Evolutionary conservation across 441 rosid species (phyloP).

Genomic region (Codiaeum variegatum): DNA sequence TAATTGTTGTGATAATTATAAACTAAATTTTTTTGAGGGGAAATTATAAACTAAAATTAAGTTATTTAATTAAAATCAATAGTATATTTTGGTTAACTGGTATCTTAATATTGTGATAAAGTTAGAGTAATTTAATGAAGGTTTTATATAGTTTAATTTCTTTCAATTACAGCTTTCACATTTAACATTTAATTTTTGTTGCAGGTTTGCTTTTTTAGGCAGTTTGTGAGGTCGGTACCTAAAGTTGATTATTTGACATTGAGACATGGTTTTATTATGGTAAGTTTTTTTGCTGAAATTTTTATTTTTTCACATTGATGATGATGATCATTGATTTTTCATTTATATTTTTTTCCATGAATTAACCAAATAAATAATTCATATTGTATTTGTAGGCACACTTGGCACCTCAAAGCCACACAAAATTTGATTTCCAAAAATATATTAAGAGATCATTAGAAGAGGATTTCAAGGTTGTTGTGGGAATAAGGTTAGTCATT

Average conservation of each 20-base stretch:
- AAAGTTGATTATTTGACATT: conserved; percentile 77
- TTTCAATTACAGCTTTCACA: neutral
- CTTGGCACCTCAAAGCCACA: conserved; percentile 63
- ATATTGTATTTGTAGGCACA: conserved; percentile 52
- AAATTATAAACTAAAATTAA: too few species aligned
- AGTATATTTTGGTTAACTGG: too few species aligned
- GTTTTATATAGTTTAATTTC: too few species aligned
- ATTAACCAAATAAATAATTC: neutral
- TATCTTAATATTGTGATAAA: too few species aligned
- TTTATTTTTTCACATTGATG: neutral
- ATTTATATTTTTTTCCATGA: neutral
- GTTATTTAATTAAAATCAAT: too few species aligned
- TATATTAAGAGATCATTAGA: conserved; percentile 78
- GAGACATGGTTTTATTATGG: conserved; percentile 86
- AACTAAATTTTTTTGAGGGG: too few species aligned
- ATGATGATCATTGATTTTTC: neutral
- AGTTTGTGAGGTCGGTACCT: conserved; percentile 77
- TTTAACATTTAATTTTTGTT: neutral
- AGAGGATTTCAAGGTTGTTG: conserved; percentile 79
- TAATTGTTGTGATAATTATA: too few species aligned
- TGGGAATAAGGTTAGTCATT: conserved; percentile 69
- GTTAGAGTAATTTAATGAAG: too few species aligned
- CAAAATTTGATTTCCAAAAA: conserved; percentile 63
- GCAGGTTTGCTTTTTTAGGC: conserved; percentile 91
- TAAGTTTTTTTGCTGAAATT: conserved; percentile 29